Percentiles rank a stretch among this genome's conserved stretches.
These are phyloP conservation scores for Aspergillus hortae DNA, from an alignment of 2,329 filamentous ascomycete species.

Conservation along the genomic window DNA sequence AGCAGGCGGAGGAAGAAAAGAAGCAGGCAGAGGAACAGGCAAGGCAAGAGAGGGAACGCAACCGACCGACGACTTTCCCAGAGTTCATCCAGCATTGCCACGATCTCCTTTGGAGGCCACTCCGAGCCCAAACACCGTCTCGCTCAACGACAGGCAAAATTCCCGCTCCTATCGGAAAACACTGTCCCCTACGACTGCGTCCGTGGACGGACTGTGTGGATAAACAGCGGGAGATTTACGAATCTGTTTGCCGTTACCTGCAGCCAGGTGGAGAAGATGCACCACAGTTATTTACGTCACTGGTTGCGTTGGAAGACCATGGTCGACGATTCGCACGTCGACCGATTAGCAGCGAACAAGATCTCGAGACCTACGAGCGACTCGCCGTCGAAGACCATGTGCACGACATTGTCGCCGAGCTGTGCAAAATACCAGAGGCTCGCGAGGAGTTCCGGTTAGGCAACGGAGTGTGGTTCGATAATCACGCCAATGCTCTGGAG, in stretches of 20 bases:
- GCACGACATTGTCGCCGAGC: conserved; percentile 23
- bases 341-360: conserved; percentile 25
- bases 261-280: conserved; percentile 1
- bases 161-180: conserved; percentile 10
- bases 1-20: conserved; percentile 9
- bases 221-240: conserved; percentile 11
- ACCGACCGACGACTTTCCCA: no score
- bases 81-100: conserved; percentile 7
- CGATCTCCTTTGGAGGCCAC: conserved; percentile 6
- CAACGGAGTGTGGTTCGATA: conserved; percentile 17
- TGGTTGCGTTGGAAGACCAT: conserved; percentile 16
- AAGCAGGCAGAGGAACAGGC: not conserved
- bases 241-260: conserved; percentile 10
- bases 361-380: conserved; percentile 27
- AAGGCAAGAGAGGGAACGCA: no score
- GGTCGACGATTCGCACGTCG: conserved; percentile 14
- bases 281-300: conserved; percentile 6
- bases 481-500: conserved; percentile 15
- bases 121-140: conserved; percentile 8
- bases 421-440: conserved; percentile 25
- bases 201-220: conserved; percentile 9
- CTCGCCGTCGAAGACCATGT: conserved; percentile 26
- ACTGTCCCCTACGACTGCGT: conserved; percentile 7
- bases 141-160: conserved; percentile 11
- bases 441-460: conserved; percentile 20